Percentiles rank a stretch among this genome's conserved stretches.
These are phyloP conservation scores for Pythium rhizo-oryzae DNA, from an alignment of 352 stramenopile genomes.

Conservation along the genomic window DNA sequence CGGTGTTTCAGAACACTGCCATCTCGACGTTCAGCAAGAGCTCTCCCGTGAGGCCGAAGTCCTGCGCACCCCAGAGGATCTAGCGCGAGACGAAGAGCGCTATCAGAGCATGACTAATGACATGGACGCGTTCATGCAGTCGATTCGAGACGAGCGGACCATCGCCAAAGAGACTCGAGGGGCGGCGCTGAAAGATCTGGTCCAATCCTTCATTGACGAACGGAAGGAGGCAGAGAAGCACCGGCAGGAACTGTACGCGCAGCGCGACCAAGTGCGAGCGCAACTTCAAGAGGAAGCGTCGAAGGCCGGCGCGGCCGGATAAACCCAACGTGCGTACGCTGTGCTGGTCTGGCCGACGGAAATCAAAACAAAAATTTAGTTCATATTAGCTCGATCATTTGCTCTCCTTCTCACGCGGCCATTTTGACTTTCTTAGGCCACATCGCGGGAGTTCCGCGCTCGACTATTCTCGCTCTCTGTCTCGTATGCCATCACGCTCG, in stretches of 20 bases:
- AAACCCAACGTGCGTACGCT: neutral
- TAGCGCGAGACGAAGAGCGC: constrained; percentile 10
- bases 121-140: constrained; percentile 15
- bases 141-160: constrained; percentile 18
- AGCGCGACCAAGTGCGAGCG: constrained; percentile 19
- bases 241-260: constrained; percentile 9
- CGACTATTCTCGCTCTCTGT: neutral
- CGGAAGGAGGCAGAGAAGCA: constrained; percentile 14
- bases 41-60: neutral
- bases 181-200: constrained; percentile 8
- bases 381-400: constrained; percentile 25
- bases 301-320: neutral
- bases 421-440: constrained; percentile 15
- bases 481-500: neutral
- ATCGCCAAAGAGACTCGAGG: constrained; percentile 16
- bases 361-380: constrained; percentile 25
- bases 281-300: constrained; percentile 1
- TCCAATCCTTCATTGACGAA: constrained; percentile 22
- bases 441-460: neutral
- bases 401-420: constrained; percentile 9
- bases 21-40: constrained; percentile 13
- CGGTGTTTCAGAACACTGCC: neutral
- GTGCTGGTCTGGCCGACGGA: neutral
- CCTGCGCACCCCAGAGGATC: constrained; percentile 9
- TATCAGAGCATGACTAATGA: constrained; percentile 1